These are phyloP conservation scores for Pugionium cornutum DNA, from an alignment of 345 rosid genomes.

Conservation along the genomic window DNA sequence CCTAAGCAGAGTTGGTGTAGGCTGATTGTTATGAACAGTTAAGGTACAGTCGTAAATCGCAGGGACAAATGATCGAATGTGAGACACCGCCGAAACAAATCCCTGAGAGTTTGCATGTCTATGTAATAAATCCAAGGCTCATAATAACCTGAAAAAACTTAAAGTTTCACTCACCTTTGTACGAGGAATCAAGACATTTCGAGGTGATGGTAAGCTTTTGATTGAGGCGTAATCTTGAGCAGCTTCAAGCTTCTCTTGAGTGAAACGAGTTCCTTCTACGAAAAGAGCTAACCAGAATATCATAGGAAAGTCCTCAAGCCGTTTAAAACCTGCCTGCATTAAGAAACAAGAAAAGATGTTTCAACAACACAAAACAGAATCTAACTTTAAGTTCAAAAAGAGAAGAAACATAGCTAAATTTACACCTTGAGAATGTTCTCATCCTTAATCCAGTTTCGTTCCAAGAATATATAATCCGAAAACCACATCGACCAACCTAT, in stretches of 20 bases:
- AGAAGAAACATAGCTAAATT: constrained; percentile 2
- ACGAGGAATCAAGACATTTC: constrained; percentile 27
- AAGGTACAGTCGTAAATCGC: constrained; percentile 63
- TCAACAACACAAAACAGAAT: background rate
- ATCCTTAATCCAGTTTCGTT: constrained; percentile 61
- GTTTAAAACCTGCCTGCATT: constrained; percentile 53
- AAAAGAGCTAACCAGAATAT: constrained; percentile 66
- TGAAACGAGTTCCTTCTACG: constrained; percentile 69
- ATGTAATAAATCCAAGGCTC: background rate
- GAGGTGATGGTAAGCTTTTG: constrained; percentile 52
- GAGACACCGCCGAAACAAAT: constrained; percentile 59
- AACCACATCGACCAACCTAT: constrained; percentile 78
- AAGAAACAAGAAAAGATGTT: constrained; percentile 3
- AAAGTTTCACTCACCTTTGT: constrained; percentile 46
- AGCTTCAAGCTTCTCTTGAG: constrained; percentile 58
- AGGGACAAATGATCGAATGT: constrained; percentile 56
- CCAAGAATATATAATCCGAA: constrained; percentile 61
- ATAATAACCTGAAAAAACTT: background rate
- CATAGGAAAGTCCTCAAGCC: constrained; percentile 55
- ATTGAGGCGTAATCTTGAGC: constrained; percentile 57
- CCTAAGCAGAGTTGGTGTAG: constrained; percentile 52
- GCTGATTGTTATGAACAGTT: constrained; percentile 43
- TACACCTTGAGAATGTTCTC: constrained; percentile 53
- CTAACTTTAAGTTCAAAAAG: constrained; percentile 7
- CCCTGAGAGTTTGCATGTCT: constrained; percentile 44